Base-by-base conservation (phyloP, 148 eudicot species). In the Nepenthes gracilis region DNA sequence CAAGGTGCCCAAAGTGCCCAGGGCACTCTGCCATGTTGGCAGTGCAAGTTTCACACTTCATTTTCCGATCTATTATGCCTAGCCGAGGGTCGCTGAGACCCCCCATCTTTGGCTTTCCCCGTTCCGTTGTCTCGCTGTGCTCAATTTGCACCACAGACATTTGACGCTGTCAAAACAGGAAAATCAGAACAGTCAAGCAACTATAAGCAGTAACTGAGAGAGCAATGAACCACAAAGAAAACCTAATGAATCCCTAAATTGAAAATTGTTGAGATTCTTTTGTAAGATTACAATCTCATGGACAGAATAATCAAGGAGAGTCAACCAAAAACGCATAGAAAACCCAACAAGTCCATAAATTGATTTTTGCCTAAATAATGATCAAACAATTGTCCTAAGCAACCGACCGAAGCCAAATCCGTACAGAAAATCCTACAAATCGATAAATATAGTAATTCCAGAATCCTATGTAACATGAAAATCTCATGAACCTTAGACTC, bases 71-170 rank as follows among this genome's bases (percentile, higher is more conserved):
- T 65, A 94, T 94, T 1, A 97, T 94, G 12, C 99, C 99, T 4
- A 94, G 73, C 11, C 95, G 67, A 12, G 85, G 80, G 67, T 94
- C 99, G n/a, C 99, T 94, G 5, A 94, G 74, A 0, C 99, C 99
- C 0, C 84, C 90, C 0, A 84, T 81, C 72, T 94, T 94, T 40
- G 95, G 90, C 72, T 94, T 94, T 63, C 99, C 99, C 37, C 92
- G 70, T 81, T 94, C 99, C 58, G 84, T 94, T 40, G 95, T 94
- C 82, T 94, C 99, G 35, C 95, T 77, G 63, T 77, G 90, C 79
- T 94, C 97, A 32, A 94, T 83, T 75, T 94, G 97, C 66, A 89
- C 93, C 48, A 94, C 99, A 6, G 99, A 94, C 99, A 94, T 94
- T 94, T 94, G 99, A 69, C 99, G 78, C 99, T 94, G 87, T 81